phyloP scores from a whole-genome alignment of 352 stramenopile species.

The Discostella stelligera region DNA sequence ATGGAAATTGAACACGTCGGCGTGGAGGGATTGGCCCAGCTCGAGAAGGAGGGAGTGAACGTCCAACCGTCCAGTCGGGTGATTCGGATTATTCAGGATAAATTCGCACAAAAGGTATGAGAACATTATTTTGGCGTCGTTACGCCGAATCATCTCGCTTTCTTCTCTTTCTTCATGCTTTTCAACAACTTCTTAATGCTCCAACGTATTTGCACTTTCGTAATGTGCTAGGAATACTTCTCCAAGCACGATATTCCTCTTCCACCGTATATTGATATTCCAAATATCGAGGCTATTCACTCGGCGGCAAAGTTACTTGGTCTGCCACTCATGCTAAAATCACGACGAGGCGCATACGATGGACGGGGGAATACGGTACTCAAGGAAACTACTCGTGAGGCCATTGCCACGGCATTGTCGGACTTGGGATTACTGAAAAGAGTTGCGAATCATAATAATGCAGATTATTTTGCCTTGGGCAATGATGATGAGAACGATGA shows the following conservation, averaged over 20 bases:
- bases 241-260: slow-evolving; percentile 66
- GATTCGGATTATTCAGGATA: slow-evolving; percentile 96
- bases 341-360: slow-evolving; percentile 93
- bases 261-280: slow-evolving; percentile 70
- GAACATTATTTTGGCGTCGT: background rate
- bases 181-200: background rate
- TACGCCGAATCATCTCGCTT: background rate
- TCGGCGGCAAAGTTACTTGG: slow-evolving; percentile 79
- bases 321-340: slow-evolving; percentile 99
- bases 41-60: slow-evolving; percentile 83
- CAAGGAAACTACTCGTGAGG: slow-evolving; percentile 71
- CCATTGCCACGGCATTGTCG: slow-evolving; percentile 86
- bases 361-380: slow-evolving; percentile 95
- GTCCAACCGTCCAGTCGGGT: slow-evolving; percentile 90
- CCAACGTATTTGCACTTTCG: background rate
- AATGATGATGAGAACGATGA: background rate
- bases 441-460: slow-evolving; percentile 2
- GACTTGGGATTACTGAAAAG: slow-evolving; percentile 79
- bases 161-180: background rate
- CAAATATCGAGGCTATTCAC: slow-evolving; percentile 70
- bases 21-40: slow-evolving; percentile 85
- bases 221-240: slow-evolving; percentile 67
- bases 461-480: background rate
- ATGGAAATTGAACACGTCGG: slow-evolving; percentile 99
- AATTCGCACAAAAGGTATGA: slow-evolving; percentile 92